Evolutionary conservation across 1,139 yeast genomes (phyloP).

Genomic region (Meyerozyma sp.): DNA sequence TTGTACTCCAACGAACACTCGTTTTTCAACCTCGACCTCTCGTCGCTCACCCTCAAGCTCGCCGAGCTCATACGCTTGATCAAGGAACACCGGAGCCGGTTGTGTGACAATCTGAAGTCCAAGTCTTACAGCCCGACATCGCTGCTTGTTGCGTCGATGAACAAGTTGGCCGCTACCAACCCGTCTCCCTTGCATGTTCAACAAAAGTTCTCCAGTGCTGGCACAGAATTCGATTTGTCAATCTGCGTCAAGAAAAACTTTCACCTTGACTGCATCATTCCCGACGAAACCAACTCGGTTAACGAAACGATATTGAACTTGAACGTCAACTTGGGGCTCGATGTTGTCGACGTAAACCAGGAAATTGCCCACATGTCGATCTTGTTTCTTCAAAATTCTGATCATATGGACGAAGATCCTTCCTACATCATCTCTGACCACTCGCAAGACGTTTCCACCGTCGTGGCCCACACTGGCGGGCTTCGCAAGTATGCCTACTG

Average conservation of each 20-base stretch:
- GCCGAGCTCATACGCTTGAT: slow-evolving; percentile 25
- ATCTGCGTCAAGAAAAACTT: slow-evolving; percentile 35
- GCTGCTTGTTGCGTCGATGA: background rate
- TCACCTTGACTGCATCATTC: slow-evolving; percentile 27
- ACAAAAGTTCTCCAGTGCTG: slow-evolving; percentile 2
- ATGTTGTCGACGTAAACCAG: slow-evolving; percentile 8
- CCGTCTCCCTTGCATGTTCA: background rate
- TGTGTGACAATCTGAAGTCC: background rate
- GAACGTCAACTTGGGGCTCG: slow-evolving; percentile 31
- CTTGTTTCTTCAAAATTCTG: slow-evolving; percentile 9
- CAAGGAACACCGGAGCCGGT: background rate
- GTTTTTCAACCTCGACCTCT: slow-evolving; percentile 60
- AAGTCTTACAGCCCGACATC: background rate
- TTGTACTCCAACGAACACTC: slow-evolving; percentile 42
- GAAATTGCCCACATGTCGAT: slow-evolving; percentile 7
- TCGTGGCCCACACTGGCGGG: slow-evolving; percentile 39
- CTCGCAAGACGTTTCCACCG: slow-evolving; percentile 19
- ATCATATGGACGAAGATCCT: slow-evolving; percentile 20
- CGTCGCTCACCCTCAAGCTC: slow-evolving; percentile 58
- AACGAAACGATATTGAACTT: slow-evolving; percentile 33
- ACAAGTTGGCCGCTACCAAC: background rate
- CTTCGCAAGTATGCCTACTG: slow-evolving; percentile 39
- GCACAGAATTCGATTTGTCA: slow-evolving; percentile 27
- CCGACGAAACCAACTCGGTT: slow-evolving; percentile 29
- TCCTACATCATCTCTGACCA: slow-evolving; percentile 29